Base-by-base conservation (phyloP, 805 yeast genomes). In the Brettanomyces nanus region DNA sequence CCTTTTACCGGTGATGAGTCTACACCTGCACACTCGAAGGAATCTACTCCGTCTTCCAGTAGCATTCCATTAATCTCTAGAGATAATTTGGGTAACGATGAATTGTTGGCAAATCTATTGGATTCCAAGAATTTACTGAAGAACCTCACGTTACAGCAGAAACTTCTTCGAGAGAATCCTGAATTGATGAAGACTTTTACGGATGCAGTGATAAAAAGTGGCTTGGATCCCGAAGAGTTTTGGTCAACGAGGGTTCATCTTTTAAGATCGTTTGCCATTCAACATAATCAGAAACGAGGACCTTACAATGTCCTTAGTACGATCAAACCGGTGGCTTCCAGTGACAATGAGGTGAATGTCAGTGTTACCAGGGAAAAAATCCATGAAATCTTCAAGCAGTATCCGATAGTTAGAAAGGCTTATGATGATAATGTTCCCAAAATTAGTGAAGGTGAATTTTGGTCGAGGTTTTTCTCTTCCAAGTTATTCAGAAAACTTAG, bases 401-500 rank as follows among this genome's bases (percentile, higher is more conserved):
- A 90, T 53, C 98, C 98, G 0, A 76, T 89, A 28, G 94, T 92
- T 19, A 76, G 85, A 43, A 76, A 74, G 45, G 97, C 97, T 0
- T 92, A 84, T 53, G 79, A 76, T 42, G 98, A 92, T 38, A 79
- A 79, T 41, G 98, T 92, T 4, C 98, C 97, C 1, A 79, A 80
- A 44, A 68, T 92, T 37, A 72, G 75, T 34, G 97, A 92, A 56
- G 89, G 90, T 30, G 95, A 84, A 53, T 92, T 92, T 51, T 92
- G 98, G 98, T 85, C 95, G 9, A 66, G 97, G 44, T 92, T 92
- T 52, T 92, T 92, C 68, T 80, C 85, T 51, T 87, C 97, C 0
- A 82, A 86, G 50, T 63, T 92, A 43, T 92, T 89, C 53, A 69
- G 96, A 47, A 75, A 87, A 50, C 65, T 92, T 25, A 71, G 95